A percentile compares a stretch with the other conserved stretches of the same genome.
phyloP scores from a whole-genome alignment of 106 monocot genomes.

The Agapanthus africanus region DNA sequence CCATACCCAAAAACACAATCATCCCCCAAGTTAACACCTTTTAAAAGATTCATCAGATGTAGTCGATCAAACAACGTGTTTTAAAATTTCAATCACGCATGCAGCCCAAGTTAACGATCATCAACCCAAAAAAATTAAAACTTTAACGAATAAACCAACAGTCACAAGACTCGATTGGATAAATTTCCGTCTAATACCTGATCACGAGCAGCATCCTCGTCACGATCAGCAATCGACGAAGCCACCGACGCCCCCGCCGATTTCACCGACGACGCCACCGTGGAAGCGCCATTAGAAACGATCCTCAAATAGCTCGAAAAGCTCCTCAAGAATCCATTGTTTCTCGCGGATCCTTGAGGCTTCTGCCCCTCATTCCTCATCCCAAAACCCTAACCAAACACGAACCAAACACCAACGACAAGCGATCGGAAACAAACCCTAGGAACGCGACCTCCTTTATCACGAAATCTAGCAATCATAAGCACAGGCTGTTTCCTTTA shows the following conservation, averaged over 20 bases:
- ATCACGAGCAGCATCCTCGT: slow-evolving; percentile 18
- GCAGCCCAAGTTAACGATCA: not conserved
- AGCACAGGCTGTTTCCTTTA: slow-evolving; percentile 13
- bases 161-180: slow-evolving; percentile 1
- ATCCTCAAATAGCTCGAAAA: slow-evolving; percentile 20
- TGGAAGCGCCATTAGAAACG: slow-evolving; percentile 24
- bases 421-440: not conserved
- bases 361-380: slow-evolving; percentile 25
- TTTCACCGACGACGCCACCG: slow-evolving; percentile 19
- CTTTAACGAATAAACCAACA: not conserved
- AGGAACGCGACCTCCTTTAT: not conserved
- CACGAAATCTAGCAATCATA: slow-evolving; percentile 3
- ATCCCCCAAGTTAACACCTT: not conserved
- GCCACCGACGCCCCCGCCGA: slow-evolving; percentile 25
- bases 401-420: not conserved
- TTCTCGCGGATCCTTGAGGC: slow-evolving; percentile 15
- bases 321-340: slow-evolving; percentile 14
- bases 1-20: not conserved
- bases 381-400: slow-evolving; percentile 9
- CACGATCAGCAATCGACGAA: slow-evolving; percentile 15
- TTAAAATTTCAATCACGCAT: not conserved
- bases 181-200: slow-evolving; percentile 18
- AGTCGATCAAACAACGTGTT: not conserved
- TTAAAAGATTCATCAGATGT: not conserved
- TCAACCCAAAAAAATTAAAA: not conserved